A percentile compares a stretch with the other conserved stretches of the same genome.
phyloP scores from a whole-genome alignment of 2,329 filamentous ascomycete genomes.

The Venturia asperata region DNA sequence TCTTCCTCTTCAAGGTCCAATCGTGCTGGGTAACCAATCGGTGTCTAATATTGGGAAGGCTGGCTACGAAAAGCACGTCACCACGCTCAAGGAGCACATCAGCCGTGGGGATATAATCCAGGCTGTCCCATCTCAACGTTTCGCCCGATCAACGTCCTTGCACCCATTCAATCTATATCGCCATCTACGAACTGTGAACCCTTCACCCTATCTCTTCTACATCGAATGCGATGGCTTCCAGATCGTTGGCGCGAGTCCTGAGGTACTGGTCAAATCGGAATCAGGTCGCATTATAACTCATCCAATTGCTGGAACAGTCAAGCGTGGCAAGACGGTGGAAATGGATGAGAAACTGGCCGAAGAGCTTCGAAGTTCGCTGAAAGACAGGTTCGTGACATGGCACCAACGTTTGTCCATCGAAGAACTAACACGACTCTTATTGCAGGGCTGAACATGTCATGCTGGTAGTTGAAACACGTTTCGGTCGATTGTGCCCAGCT shows the following conservation, averaged over 20 bases:
- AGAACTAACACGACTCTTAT: background rate
- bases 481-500: background rate
- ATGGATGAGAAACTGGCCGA: constrained; percentile 75
- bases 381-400: constrained; percentile 53
- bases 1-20: constrained; percentile 67
- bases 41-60: constrained; percentile 83
- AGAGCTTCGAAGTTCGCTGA: constrained; percentile 70
- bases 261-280: constrained; percentile 88
- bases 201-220: constrained; percentile 95
- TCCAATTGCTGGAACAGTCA: constrained; percentile 93
- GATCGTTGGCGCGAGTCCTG: constrained; percentile 89
- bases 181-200: constrained; percentile 93
- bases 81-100: constrained; percentile 81
- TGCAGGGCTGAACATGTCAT: constrained; percentile 85
- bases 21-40: constrained; percentile 68
- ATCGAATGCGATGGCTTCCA: constrained; percentile 88
- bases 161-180: constrained; percentile 99
- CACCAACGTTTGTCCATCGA: background rate
- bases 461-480: constrained; percentile 53
- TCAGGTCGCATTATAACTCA: constrained; percentile 80
- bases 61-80: constrained; percentile 90
- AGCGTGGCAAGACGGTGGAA: constrained; percentile 69
- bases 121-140: constrained; percentile 88
- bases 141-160: constrained; percentile 78
- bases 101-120: constrained; percentile 92